phyloP scores from a whole-genome alignment of 1,284 basidiomycete genomes.

The Omphalotus olearius region DNA sequence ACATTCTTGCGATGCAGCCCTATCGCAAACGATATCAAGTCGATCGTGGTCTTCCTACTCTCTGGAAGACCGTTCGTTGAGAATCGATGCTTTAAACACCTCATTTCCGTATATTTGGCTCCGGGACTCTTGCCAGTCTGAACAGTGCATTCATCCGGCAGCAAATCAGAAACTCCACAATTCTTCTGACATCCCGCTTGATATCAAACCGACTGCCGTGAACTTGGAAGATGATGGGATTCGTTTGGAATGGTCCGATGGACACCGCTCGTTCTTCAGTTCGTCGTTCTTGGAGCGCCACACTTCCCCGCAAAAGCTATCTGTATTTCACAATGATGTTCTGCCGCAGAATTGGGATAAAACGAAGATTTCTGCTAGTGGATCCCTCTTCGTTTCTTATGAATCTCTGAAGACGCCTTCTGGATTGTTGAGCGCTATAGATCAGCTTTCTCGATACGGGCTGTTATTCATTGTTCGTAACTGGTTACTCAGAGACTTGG shows the following conservation, averaged over 20 bases:
- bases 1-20: too few species aligned
- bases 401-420: conserved; percentile 9
- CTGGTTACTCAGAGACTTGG: background rate
- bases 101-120: conserved; percentile 23
- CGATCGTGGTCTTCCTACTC: conserved; percentile 7
- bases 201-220: conserved; percentile 34
- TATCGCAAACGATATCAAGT: background rate
- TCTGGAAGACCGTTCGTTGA: conserved; percentile 8
- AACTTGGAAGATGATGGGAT: conserved; percentile 39
- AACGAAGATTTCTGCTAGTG: conserved; percentile 2
- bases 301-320: conserved; percentile 26
- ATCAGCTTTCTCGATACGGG: conserved; percentile 41
- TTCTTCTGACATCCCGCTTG: conserved; percentile 57
- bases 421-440: conserved; percentile 24
- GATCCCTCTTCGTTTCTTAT: conserved; percentile 12
- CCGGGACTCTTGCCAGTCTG: conserved; percentile 22
- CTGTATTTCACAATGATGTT: conserved; percentile 14
- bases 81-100: conserved; percentile 15
- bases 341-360: conserved; percentile 10
- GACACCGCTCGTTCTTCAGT: conserved; percentile 52
- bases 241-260: conserved; percentile 52
- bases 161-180: conserved; percentile 75
- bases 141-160: conserved; percentile 64
- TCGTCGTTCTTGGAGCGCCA: conserved; percentile 47
- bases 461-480: conserved; percentile 33